Evolutionary conservation across 2,329 filamentous ascomycete species (phyloP).

Genomic region (Tricladium varicosporioides): DNA sequence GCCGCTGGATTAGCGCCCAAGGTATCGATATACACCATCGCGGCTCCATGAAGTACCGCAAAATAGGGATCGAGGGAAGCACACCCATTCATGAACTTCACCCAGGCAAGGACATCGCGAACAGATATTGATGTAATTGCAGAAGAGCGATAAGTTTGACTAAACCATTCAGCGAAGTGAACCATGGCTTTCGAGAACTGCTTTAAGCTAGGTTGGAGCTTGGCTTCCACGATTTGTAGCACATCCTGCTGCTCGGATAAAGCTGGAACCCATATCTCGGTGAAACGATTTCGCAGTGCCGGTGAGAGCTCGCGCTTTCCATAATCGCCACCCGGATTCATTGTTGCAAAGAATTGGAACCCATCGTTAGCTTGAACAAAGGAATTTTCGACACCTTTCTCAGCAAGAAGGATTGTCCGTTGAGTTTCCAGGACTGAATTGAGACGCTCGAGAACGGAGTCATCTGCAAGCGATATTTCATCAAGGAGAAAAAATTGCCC

Average conservation of each 20-base stretch:
- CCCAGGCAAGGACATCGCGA: slow-evolving; percentile 89
- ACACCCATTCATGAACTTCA: slow-evolving; percentile 77
- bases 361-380: slow-evolving; percentile 71
- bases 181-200: slow-evolving; percentile 69
- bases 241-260: slow-evolving; percentile 84
- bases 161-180: slow-evolving; percentile 91
- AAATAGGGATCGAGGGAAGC: slow-evolving; percentile 43
- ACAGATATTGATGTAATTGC: slow-evolving; percentile 80
- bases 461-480: slow-evolving; percentile 95
- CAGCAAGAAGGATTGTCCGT: slow-evolving; percentile 82
- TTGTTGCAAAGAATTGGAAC: slow-evolving; percentile 96
- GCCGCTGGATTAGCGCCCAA: slow-evolving; percentile 93
- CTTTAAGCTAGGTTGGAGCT: slow-evolving; percentile 58
- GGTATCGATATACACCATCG: slow-evolving; percentile 94
- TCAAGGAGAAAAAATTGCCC: slow-evolving; percentile 92
- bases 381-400: slow-evolving; percentile 86
- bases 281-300: slow-evolving; percentile 92
- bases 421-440: slow-evolving; percentile 95
- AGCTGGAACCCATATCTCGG: slow-evolving; percentile 96
- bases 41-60: slow-evolving; percentile 76
- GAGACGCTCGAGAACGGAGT: slow-evolving; percentile 91
- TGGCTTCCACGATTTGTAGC: slow-evolving; percentile 78
- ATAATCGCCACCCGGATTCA: slow-evolving; percentile 99
- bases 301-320: slow-evolving; percentile 97
- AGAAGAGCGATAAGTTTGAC: slow-evolving; percentile 72